Conservation (phyloP, 2,329 filamentous ascomycete genomes). For the Venturia asperata region DNA sequence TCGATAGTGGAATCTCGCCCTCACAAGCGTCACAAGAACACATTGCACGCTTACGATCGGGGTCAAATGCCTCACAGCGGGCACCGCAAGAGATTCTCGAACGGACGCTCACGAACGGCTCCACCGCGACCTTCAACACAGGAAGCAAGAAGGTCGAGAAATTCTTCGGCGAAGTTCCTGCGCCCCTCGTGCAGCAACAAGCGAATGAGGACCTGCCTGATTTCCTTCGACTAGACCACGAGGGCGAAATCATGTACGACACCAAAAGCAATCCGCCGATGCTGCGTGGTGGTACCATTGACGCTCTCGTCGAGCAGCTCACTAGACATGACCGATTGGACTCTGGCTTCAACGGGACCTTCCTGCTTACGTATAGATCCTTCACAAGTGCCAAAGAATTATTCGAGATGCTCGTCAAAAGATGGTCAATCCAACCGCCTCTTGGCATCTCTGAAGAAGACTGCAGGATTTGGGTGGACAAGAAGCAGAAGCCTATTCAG, state of each 20-base stretch:
- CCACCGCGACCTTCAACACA: conserved; percentile 36
- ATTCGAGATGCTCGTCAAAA: conserved; percentile 84
- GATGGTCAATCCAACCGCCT: conserved; percentile 88
- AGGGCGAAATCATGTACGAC: conserved; percentile 85
- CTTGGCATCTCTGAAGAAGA: conserved; percentile 68
- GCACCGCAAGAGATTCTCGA: conserved; percentile 13
- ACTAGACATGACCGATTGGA: conserved; percentile 94
- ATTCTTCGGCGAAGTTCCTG: conserved; percentile 47
- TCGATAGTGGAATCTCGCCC: conserved; percentile 17
- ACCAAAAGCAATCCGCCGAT: conserved; percentile 66
- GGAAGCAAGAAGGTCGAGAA: conserved; percentile 44
- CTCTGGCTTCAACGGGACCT: conserved; percentile 93
- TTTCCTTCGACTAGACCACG: conserved; percentile 78
- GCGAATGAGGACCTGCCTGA: conserved; percentile 66
- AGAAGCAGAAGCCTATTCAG: conserved; percentile 91
- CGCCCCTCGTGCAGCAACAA: conserved; percentile 28
- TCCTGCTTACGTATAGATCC: conserved; percentile 91
- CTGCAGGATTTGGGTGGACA: conserved; percentile 81
- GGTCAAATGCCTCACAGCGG: conserved; percentile 8
- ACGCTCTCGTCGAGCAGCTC: conserved; percentile 86
- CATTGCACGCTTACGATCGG: conserved; percentile 15
- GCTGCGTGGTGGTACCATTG: conserved; percentile 81
- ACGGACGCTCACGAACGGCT: conserved; percentile 18
- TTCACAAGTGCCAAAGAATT: conserved; percentile 87
- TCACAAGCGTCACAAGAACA: conserved; percentile 8